phyloP scores from a whole-genome alignment of 208 protist genomes.

The Trypanosoma vivax region DNA sequence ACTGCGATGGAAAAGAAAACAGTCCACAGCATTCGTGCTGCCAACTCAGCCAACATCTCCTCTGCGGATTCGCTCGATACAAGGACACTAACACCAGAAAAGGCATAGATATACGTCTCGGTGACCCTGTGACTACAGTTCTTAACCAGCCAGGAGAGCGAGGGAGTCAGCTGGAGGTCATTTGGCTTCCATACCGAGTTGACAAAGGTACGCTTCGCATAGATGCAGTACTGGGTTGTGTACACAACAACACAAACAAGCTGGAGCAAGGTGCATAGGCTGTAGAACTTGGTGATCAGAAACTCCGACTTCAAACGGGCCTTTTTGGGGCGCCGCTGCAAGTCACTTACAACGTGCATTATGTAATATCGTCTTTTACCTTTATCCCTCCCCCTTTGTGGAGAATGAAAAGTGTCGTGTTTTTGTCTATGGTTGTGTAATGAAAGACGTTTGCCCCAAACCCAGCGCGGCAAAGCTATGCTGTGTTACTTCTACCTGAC shows the following conservation, averaged over 20 bases:
- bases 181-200: conserved; percentile 33
- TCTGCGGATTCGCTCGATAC: conserved; percentile 30
- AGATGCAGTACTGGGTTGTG: conserved; percentile 34
- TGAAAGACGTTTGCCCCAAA: too few relatives aligned
- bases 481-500: too few relatives aligned
- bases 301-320: conserved; percentile 59
- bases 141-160: conserved; percentile 37
- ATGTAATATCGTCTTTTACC: neutral
- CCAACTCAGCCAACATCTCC: conserved; percentile 67
- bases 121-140: conserved; percentile 37
- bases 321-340: conserved; percentile 63
- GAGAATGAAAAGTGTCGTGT: too few relatives aligned
- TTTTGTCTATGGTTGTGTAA: neutral
- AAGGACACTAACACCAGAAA: conserved; percentile 31
- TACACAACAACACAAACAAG: conserved; percentile 46
- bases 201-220: conserved; percentile 42
- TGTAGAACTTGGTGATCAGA: conserved; percentile 42
- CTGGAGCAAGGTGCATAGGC: conserved; percentile 50
- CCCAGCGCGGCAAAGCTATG: too few relatives aligned
- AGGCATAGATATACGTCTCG: conserved; percentile 44
- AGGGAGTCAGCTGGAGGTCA: conserved; percentile 27
- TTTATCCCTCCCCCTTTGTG: too few relatives aligned
- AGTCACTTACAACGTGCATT: conserved; percentile 74
- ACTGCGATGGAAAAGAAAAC: conserved; percentile 50
- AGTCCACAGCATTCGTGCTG: conserved; percentile 52